A percentile compares a stretch with the other conserved stretches of the same genome.
Conservation (phyloP, 2,329 filamentous ascomycete species). For the Aspergillus pseudoterreus region DNA sequence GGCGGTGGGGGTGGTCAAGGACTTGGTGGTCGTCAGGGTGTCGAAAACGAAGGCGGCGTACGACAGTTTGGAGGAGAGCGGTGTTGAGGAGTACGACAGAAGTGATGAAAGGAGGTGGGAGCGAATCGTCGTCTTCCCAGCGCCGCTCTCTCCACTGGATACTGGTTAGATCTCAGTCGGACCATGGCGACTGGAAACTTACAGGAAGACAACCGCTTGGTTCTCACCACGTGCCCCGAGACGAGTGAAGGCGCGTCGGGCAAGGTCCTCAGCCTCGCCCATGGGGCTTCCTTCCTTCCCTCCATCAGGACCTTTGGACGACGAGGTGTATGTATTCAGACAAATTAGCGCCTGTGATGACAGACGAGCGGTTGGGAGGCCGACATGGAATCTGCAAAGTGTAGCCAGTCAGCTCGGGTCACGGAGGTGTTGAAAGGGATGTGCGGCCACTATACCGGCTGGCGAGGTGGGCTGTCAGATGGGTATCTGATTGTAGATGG, state of each 20-base stretch:
- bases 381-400: slow-evolving; percentile 81
- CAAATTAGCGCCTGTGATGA: slow-evolving; percentile 90
- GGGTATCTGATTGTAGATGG: slow-evolving; percentile 55
- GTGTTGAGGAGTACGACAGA: slow-evolving; percentile 85
- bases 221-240: slow-evolving; percentile 87
- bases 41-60: slow-evolving; percentile 95
- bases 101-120: slow-evolving; percentile 83
- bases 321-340: slow-evolving; percentile 91
- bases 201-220: slow-evolving; percentile 91
- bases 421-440: no score
- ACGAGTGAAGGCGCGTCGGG: slow-evolving; percentile 77
- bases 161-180: slow-evolving; percentile 14
- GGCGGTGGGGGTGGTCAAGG: slow-evolving; percentile 87
- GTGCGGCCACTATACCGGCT: slow-evolving; percentile 37
- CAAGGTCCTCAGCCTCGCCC: slow-evolving; percentile 88
- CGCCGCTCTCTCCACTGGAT: slow-evolving; percentile 83
- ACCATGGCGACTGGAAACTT: slow-evolving; percentile 41
- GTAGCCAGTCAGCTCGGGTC: background rate
- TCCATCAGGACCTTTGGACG: slow-evolving; percentile 83
- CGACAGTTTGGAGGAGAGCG: slow-evolving; percentile 87
- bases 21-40: slow-evolving; percentile 93
- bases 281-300: slow-evolving; percentile 87
- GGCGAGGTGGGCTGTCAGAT: slow-evolving; percentile 49
- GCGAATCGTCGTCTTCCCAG: slow-evolving; percentile 92
- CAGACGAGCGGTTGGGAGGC: slow-evolving; percentile 78